Conservation (phyloP, 176 grass and related monocot genomes). For the Aegilops longissima region DNA sequence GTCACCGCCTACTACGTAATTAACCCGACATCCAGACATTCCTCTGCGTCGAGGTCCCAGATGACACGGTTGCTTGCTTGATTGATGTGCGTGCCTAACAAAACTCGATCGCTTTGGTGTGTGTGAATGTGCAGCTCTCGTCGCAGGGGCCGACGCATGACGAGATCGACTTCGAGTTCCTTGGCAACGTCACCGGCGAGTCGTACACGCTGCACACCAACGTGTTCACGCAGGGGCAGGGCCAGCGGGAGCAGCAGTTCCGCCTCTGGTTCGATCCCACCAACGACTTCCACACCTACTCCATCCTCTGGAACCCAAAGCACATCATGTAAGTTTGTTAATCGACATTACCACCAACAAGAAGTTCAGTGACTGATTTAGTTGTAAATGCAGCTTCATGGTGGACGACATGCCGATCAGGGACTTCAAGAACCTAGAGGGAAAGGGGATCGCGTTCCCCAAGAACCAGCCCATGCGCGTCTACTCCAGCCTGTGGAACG, state of each 20-base stretch:
- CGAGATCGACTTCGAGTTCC: slow-evolving; percentile 92
- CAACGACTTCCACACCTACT: slow-evolving; percentile 86
- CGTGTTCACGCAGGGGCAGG: slow-evolving; percentile 79
- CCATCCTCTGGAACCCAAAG: slow-evolving; percentile 87
- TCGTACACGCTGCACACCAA: slow-evolving; percentile 89
- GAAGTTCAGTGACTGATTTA: too few species aligned
- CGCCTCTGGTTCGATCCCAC: slow-evolving; percentile 90
- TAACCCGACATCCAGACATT: too few species aligned
- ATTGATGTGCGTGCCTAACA: background rate
- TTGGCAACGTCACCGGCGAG: slow-evolving; percentile 71
- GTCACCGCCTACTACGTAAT: slow-evolving; percentile 88
- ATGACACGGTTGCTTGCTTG: background rate
- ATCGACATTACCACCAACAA: too few species aligned
- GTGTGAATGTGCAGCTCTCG: slow-evolving; percentile 40
- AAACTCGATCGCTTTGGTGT: background rate
- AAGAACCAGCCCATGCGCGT: too few species aligned
- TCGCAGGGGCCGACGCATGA: slow-evolving; percentile 75
- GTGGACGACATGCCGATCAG: too few species aligned
- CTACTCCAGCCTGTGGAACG: too few species aligned
- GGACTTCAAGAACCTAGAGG: too few species aligned
- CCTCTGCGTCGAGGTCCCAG: too few species aligned
- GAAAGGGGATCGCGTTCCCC: too few species aligned
- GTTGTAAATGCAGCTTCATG: too few species aligned
- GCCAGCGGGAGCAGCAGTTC: slow-evolving; percentile 83
- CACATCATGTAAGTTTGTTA: slow-evolving; percentile 59